phyloP scores from a whole-genome alignment of 176 grass and related monocot genomes.

The Chrysopogon serrulatus region DNA sequence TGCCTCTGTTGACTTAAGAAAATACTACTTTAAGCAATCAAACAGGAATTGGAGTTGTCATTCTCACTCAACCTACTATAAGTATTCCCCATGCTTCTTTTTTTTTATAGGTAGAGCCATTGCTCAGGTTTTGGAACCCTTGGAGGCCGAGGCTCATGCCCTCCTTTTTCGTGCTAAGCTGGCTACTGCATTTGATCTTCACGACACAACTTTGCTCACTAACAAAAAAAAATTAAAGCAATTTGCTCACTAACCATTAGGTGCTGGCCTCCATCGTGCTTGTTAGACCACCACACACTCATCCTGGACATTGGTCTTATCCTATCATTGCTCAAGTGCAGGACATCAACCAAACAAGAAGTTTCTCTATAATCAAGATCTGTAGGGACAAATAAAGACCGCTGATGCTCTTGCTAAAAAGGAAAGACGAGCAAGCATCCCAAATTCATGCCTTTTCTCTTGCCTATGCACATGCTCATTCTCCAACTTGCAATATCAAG shows the following conservation, averaged over 20 bases:
- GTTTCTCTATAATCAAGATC: background rate
- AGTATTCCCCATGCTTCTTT: background rate
- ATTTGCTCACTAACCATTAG: background rate
- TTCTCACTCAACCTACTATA: background rate
- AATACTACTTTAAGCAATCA: background rate
- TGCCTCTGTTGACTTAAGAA: background rate
- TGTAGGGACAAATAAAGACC: too few species aligned
- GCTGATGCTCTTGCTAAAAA: background rate
- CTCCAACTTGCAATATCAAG: background rate
- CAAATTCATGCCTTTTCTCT: background rate
- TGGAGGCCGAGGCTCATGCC: background rate
- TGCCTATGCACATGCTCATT: background rate
- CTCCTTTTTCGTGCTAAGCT: too few species aligned
- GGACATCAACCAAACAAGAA: background rate
- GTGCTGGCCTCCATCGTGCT: too few species aligned
- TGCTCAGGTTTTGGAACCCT: background rate
- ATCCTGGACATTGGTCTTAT: background rate
- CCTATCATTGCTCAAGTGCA: background rate
- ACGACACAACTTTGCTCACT: background rate
- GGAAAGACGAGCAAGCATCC: background rate
- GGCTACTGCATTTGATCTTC: background rate
- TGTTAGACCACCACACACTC: too few species aligned
- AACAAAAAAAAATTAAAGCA: too few species aligned
- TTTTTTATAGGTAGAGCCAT: too few species aligned
- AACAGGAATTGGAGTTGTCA: background rate